phyloP scores from a whole-genome alignment of 2,329 filamentous ascomycete genomes.

The Cercospora beticola region DNA sequence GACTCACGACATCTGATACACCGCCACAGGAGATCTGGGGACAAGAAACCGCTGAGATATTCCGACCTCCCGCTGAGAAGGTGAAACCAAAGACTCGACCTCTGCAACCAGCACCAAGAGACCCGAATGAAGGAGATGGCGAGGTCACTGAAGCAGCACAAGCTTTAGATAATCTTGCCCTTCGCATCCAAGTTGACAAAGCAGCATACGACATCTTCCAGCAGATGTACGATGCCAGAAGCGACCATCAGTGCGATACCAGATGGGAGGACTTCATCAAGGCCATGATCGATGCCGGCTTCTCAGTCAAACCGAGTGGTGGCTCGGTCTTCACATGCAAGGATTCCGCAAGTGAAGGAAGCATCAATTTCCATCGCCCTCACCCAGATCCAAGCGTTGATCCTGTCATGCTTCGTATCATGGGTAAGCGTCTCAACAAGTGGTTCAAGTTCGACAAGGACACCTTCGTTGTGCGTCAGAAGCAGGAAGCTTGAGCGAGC shows the following conservation, averaged over 20 bases:
- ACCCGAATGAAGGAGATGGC: neutral
- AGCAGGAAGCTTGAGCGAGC: neutral
- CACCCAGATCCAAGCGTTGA: conserved; percentile 34
- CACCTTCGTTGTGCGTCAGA: conserved; percentile 21
- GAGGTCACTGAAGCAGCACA: no score
- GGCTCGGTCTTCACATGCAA: conserved; percentile 25
- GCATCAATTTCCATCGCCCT: conserved; percentile 33
- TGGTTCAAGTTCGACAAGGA: conserved; percentile 34
- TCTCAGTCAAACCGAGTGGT: conserved; percentile 16
- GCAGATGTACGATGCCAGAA: neutral
- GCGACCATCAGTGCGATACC: neutral
- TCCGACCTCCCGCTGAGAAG: neutral
- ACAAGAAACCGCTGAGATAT: neutral
- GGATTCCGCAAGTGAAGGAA: neutral
- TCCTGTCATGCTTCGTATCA: conserved; percentile 30
- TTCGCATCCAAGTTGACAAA: neutral
- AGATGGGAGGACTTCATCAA: conserved; percentile 22
- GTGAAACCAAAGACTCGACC: neutral
- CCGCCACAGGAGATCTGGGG: neutral
- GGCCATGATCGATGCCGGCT: conserved; percentile 23
- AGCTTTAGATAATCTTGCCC: neutral
- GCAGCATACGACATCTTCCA: neutral
- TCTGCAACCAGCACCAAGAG: neutral
- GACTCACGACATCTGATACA: fast-evolving
- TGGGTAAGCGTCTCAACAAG: conserved; percentile 33